Conservation (phyloP, 2,329 filamentous ascomycete species). For the Parafenestella ontariensis region DNA sequence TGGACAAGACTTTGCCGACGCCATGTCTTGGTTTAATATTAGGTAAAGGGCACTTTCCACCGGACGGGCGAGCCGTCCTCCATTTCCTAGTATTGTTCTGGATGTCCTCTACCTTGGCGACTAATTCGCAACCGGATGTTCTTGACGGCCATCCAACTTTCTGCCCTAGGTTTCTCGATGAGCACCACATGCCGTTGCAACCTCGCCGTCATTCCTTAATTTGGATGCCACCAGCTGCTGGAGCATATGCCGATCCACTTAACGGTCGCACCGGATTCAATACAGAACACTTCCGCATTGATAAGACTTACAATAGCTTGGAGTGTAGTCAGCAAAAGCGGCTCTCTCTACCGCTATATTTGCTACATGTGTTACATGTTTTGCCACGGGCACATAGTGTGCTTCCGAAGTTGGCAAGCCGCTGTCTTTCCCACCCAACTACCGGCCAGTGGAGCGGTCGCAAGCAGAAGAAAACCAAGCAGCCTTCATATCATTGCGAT, state of each 20-base stretch:
- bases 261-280: not conserved
- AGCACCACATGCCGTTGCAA: not conserved
- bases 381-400: not conserved
- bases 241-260: not conserved
- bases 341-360: not conserved
- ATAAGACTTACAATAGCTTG: not conserved
- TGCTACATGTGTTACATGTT: no score
- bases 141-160: not conserved
- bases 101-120: not conserved
- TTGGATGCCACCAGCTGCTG: not conserved
- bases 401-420: not conserved
- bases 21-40: not conserved
- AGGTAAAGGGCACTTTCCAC: not conserved
- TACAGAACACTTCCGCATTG: not conserved
- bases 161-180: not conserved
- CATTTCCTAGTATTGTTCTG: not conserved
- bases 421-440: not conserved
- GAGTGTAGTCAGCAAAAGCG: not conserved
- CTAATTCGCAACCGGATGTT: not conserved
- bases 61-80: not conserved
- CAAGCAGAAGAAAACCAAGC: not conserved
- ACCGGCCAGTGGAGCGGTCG: not conserved
- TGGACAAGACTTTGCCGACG: not conserved
- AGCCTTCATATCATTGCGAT: not conserved
- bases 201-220: not conserved